These are phyloP conservation scores for Rostrohypoxylon terebratum DNA, from an alignment of 495 filamentous ascomycete species.

Conservation along the genomic window DNA sequence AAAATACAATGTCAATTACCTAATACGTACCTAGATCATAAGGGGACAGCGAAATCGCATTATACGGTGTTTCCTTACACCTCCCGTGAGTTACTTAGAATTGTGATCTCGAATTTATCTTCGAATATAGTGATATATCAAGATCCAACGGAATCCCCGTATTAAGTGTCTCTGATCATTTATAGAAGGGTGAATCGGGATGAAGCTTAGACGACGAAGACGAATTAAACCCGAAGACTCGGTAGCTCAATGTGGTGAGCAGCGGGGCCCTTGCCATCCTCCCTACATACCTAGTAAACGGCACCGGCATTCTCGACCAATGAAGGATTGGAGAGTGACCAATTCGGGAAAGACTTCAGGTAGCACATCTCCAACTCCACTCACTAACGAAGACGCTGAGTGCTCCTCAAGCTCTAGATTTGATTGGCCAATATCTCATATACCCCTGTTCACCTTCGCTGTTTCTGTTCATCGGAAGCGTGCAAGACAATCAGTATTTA, in stretches of 20 bases:
- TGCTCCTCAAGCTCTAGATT: constrained; percentile 3
- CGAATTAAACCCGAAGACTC: not conserved
- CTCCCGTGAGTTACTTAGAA: not conserved
- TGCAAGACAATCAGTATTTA: constrained; percentile 20
- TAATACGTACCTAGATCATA: too few relatives aligned
- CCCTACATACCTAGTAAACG: too few relatives aligned
- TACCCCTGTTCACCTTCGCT: not conserved
- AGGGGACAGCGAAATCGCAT: too few relatives aligned
- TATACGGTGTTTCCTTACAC: too few relatives aligned
- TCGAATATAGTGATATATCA: not conserved
- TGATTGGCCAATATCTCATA: constrained; percentile 1
- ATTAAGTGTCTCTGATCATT: not conserved
- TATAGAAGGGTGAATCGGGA: not conserved
- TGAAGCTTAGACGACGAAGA: not conserved
- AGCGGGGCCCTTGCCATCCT: not conserved
- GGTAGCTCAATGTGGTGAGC: not conserved
- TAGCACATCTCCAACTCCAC: constrained; percentile 1
- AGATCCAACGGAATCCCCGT: not conserved
- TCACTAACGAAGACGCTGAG: constrained; percentile 12
- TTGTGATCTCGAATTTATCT: not conserved
- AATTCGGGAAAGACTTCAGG: constrained; percentile 31
- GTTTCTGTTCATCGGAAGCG: not conserved
- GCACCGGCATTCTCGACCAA: constrained; percentile 15
- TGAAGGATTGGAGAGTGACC: constrained; percentile 19
- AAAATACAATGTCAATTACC: too few relatives aligned